These are phyloP conservation scores for Monosporascus sp. DNA, from an alignment of 2,329 filamentous ascomycete species.

Conservation along the genomic window DNA sequence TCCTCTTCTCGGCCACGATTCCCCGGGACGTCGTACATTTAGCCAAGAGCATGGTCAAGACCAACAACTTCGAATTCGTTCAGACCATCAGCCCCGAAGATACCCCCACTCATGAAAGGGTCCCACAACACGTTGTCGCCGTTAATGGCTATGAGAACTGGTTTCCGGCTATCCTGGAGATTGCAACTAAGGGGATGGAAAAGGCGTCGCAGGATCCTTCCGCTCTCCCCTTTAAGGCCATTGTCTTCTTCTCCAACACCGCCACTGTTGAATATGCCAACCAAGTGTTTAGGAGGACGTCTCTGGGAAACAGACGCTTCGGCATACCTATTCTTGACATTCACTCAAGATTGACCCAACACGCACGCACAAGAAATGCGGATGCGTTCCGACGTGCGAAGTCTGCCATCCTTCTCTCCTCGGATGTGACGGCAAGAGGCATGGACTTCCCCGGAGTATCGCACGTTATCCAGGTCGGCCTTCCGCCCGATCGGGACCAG, in stretches of 20 bases:
- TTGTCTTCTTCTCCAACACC: conserved; percentile 83
- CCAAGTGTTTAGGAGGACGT: conserved; percentile 46
- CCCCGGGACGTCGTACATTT: conserved; percentile 75
- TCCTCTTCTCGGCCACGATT: conserved; percentile 94
- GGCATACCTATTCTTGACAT: conserved; percentile 53
- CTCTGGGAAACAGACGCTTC: conserved; percentile 29
- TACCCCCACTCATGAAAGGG: conserved; percentile 73
- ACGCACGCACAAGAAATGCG: conserved; percentile 61
- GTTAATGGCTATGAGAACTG: conserved; percentile 68
- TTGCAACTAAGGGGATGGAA: conserved; percentile 57
- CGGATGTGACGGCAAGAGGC: conserved; percentile 74
- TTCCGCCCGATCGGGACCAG: conserved; percentile 59
- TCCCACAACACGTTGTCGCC: conserved; percentile 72
- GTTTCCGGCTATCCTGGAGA: conserved; percentile 71
- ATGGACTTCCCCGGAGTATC: conserved; percentile 80
- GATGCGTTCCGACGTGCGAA: conserved; percentile 63
- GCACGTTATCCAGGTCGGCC: conserved; percentile 70
- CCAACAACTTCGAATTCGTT: conserved; percentile 76
- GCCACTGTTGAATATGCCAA: conserved; percentile 62
- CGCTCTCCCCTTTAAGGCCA: conserved; percentile 79
- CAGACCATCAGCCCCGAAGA: conserved; percentile 84
- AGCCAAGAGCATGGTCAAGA: conserved; percentile 72
- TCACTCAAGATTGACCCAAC: conserved; percentile 72
- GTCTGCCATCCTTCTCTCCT: conserved; percentile 65
- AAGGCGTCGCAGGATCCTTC: conserved; percentile 33